These are phyloP conservation scores for Termitomyces sp. DNA, from an alignment of 1,284 basidiomycete genomes.

Conservation along the genomic window DNA sequence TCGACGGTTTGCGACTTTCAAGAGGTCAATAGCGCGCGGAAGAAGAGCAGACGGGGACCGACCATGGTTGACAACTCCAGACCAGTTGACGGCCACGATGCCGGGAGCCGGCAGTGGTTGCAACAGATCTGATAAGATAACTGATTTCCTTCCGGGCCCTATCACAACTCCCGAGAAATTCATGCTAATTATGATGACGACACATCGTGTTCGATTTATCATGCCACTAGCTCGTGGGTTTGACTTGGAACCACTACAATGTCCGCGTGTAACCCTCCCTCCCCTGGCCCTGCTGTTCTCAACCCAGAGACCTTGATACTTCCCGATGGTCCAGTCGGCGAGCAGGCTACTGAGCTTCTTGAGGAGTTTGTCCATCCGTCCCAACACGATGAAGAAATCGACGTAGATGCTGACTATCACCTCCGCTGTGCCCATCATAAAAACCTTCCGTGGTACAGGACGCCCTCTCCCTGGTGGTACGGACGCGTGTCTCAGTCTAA, in stretches of 20 bases:
- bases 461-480: constrained; percentile 66
- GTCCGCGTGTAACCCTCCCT: constrained; percentile 5
- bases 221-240: constrained; percentile 1
- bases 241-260: constrained; percentile 3
- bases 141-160: too few species aligned
- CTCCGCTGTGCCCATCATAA: constrained; percentile 7
- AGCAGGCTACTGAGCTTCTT: constrained; percentile 43
- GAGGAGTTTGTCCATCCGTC: constrained; percentile 43
- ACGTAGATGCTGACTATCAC: constrained; percentile 14
- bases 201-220: background rate
- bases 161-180: too few species aligned
- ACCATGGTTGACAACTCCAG: constrained; percentile 23
- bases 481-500: constrained; percentile 15
- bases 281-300: constrained; percentile 20
- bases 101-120: background rate
- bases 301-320: constrained; percentile 38
- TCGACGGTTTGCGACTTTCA: constrained; percentile 72
- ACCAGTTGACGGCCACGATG: background rate
- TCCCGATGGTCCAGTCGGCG: constrained; percentile 42
- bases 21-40: constrained; percentile 12
- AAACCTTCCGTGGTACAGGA: constrained; percentile 62
- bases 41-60: constrained; percentile 12
- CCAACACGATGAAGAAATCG: constrained; percentile 27
- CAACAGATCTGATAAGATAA: constrained; percentile 15
- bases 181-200: constrained; percentile 1